A percentile compares a stretch with the other conserved stretches of the same genome.
Evolutionary conservation across 139 green algal genomes (phyloP).

Genomic region (Chlorella sorokiniana): DNA sequence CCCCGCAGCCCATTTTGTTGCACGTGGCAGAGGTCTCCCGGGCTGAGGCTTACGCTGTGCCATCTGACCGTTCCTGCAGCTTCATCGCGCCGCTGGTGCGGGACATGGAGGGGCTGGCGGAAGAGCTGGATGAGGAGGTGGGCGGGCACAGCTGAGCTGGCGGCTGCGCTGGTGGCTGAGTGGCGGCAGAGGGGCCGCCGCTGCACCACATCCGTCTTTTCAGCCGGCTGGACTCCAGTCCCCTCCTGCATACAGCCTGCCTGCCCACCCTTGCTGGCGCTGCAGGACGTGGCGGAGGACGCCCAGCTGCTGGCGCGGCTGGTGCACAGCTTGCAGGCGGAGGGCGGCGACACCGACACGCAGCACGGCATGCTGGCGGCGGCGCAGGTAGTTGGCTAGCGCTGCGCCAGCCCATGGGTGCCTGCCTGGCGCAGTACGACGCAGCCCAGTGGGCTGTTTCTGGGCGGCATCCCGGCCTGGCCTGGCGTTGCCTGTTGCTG

Average conservation of each 20-base stretch:
- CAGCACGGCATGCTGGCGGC: constrained; percentile 77
- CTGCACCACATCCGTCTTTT: not conserved
- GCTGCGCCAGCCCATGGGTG: no score
- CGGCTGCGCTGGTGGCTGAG: not conserved
- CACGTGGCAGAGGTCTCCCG: not conserved
- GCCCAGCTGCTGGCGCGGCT: constrained; percentile 88
- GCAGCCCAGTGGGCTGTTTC: not conserved
- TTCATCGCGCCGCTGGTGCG: constrained; percentile 76
- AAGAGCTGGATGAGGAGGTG: constrained; percentile 77
- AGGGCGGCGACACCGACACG: constrained; percentile 50
- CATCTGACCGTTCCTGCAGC: constrained; percentile 15
- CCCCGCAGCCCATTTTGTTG: no score
- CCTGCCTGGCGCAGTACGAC: no score
- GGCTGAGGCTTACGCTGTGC: not conserved
- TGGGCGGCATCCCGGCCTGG: not conserved
- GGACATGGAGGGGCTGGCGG: constrained; percentile 52
- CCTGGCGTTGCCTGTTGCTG: not conserved
- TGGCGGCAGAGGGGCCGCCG: no score
- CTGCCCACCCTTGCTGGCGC: not conserved
- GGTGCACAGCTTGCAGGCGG: constrained; percentile 76
- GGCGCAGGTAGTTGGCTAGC: constrained; percentile 61
- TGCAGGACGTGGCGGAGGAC: constrained; percentile 87
- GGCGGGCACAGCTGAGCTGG: not conserved
- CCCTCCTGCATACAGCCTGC: not conserved
- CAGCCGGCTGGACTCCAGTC: not conserved